These are phyloP conservation scores for Ogataea pilisensis DNA, from an alignment of 805 yeast genomes.

Conservation along the genomic window DNA sequence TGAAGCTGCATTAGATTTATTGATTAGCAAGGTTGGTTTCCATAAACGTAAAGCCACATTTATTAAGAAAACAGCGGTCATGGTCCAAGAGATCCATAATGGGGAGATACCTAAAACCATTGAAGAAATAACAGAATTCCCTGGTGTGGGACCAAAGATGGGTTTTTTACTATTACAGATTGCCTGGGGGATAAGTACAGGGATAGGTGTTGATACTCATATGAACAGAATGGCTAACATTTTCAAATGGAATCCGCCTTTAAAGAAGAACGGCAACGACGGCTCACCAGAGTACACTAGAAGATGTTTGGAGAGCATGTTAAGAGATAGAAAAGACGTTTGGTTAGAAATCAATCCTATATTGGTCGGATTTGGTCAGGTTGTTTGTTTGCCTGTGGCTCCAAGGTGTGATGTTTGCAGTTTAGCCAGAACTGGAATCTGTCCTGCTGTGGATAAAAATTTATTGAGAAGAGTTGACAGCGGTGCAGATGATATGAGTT, in stretches of 20 bases:
- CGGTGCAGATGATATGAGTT: slow-evolving; percentile 21
- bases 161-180: slow-evolving; percentile 74
- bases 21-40: slow-evolving; percentile 82
- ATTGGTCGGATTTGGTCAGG: slow-evolving; percentile 92
- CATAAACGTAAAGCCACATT: slow-evolving; percentile 74
- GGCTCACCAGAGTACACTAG: slow-evolving; percentile 74
- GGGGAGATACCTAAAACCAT: slow-evolving; percentile 74
- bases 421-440: slow-evolving; percentile 47
- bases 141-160: slow-evolving; percentile 98
- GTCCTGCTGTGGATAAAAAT: slow-evolving; percentile 53
- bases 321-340: slow-evolving; percentile 50
- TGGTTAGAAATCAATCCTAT: slow-evolving; percentile 87
- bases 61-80: slow-evolving; percentile 56
- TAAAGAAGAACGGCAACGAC: slow-evolving; percentile 34
- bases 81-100: slow-evolving; percentile 44
- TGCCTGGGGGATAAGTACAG: slow-evolving; percentile 73
- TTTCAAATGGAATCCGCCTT: slow-evolving; percentile 70
- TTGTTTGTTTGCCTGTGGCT: slow-evolving; percentile 71
- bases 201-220: slow-evolving; percentile 95
- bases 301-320: slow-evolving; percentile 62
- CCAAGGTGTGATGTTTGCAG: slow-evolving; percentile 69
- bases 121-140: slow-evolving; percentile 60
- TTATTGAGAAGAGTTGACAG: slow-evolving; percentile 30
- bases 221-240: slow-evolving; percentile 73
- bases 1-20: slow-evolving; percentile 54